These are phyloP conservation scores for Suillus ampliporus DNA, from an alignment of 768 basidiomycete genomes.

Conservation along the genomic window DNA sequence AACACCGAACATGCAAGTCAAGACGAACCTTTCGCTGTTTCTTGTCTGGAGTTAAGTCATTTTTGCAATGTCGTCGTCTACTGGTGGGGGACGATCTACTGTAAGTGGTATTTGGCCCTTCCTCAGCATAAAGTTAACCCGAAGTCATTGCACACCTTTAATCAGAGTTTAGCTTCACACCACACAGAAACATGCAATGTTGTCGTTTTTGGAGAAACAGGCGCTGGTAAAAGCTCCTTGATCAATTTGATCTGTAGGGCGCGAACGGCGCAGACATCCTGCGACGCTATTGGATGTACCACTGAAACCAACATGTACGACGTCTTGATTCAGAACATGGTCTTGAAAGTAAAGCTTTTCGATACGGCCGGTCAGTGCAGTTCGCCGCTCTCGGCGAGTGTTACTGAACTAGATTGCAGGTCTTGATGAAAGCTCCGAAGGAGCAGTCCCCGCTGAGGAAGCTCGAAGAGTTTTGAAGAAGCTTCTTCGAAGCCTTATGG, in stretches of 20 bases:
- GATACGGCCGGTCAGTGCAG: slow-evolving; percentile 29
- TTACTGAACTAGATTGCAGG: slow-evolving; percentile 18
- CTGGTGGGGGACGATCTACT: too few species aligned
- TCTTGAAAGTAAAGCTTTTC: slow-evolving; percentile 28
- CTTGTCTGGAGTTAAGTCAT: neutral
- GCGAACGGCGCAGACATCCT: slow-evolving; percentile 34
- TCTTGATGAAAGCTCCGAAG: slow-evolving; percentile 36
- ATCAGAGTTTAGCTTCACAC: neutral
- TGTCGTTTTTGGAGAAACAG: slow-evolving; percentile 39
- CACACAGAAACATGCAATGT: slow-evolving; percentile 18
- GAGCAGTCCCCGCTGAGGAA: slow-evolving; percentile 28
- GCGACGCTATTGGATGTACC: slow-evolving; percentile 25
- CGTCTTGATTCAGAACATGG: neutral
- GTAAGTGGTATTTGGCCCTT: neutral
- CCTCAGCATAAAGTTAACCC: neutral
- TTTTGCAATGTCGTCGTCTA: neutral
- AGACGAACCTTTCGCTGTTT: neutral
- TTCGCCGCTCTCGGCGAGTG: neutral
- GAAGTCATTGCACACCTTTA: neutral
- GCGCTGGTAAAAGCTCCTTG: slow-evolving; percentile 37
- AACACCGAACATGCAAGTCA: neutral
- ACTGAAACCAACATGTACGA: neutral
- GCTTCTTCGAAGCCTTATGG: slow-evolving; percentile 40
- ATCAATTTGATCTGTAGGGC: slow-evolving; percentile 35
- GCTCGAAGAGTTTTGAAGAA: slow-evolving; percentile 32